These are phyloP conservation scores for Fraxinus angustifolia DNA, from an alignment of 305 asterid genomes.

Conservation along the genomic window DNA sequence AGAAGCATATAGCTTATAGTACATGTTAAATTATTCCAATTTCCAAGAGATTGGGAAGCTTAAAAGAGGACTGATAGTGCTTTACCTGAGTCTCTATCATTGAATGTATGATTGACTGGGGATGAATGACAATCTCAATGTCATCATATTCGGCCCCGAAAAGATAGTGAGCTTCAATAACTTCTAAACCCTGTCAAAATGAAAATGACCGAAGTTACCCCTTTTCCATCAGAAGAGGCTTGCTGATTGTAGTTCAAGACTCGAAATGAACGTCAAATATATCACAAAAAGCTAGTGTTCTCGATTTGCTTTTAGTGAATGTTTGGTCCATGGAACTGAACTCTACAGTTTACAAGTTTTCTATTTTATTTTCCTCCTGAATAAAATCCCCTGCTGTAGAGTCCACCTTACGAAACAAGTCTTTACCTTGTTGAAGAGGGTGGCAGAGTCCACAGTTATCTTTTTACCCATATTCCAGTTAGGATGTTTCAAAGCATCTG, in stretches of 20 bases:
- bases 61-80: slow-evolving; percentile 1
- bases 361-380: not conserved
- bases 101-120: slow-evolving; percentile 92
- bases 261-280: not conserved
- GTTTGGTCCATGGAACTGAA: not conserved
- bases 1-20: not conserved
- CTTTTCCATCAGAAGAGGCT: not conserved
- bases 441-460: slow-evolving; percentile 95
- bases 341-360: not conserved
- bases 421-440: slow-evolving; percentile 87
- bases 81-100: slow-evolving; percentile 89
- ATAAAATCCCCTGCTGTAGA: not conserved
- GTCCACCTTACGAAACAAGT: not conserved
- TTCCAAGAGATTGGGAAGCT: not conserved
- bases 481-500: slow-evolving; percentile 97
- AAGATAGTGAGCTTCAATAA: slow-evolving; percentile 94
- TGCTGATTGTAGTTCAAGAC: not conserved
- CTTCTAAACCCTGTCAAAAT: slow-evolving; percentile 77
- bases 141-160: slow-evolving; percentile 89
- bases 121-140: slow-evolving; percentile 90
- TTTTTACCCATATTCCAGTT: slow-evolving; percentile 99
- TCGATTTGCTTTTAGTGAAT: not conserved
- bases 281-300: not conserved
- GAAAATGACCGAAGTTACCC: not conserved
- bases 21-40: not conserved